Evolutionary conservation across 2,329 filamentous ascomycete genomes (phyloP), one percentile per base, ranked within the genome.

Genomic region (Elsinoe necatrix): DNA sequence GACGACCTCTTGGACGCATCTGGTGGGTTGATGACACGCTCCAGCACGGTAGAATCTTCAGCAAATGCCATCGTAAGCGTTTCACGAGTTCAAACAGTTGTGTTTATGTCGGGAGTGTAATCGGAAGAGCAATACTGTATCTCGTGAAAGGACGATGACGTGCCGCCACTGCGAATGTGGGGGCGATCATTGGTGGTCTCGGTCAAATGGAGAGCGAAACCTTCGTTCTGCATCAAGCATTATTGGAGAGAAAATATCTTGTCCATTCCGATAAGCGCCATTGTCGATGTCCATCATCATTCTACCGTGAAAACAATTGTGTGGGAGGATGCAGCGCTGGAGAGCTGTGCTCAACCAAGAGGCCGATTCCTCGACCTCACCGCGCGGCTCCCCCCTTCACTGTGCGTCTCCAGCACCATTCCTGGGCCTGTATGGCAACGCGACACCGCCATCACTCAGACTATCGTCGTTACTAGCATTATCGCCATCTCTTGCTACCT

Each of bases 21-120:
- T 11, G 31, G 48, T 18, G 25, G 45, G 9, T 25, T 52, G 48
- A 52, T 29, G 11, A 52, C 48, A 25, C 48, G 48, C 8, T 52
- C 48, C 14, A 52, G 31, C n/a, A 52, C 48, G 16, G 48, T 52
- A 9, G 48, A 52, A 11, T 52, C 48, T 23, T 52, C 48, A 20
- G 48, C 48, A n/a, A 52, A 52, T n/a, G 48, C 48, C 31, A 37
- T 39, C 12, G 25, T 52, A 18, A 6, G 18, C 12, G n/a, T n/a
- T 16, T 14, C 2, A 2, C 7, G 16, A 34, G 23, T 5, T 4
- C n/a, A 18, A 3, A 6, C n/a, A n/a, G n/a, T n/a, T n/a, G n/a
- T 34, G 12, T 25, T 12, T 34, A 12, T 2, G 20, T 8, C 11
- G 11, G 1, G 16, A 42, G 14, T 42, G 39, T 45, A 20, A 20